A percentile compares a stretch with the other conserved stretches of the same genome.
Conservation (phyloP, 148 eudicot species). For the Linanthus parryae region DNA sequence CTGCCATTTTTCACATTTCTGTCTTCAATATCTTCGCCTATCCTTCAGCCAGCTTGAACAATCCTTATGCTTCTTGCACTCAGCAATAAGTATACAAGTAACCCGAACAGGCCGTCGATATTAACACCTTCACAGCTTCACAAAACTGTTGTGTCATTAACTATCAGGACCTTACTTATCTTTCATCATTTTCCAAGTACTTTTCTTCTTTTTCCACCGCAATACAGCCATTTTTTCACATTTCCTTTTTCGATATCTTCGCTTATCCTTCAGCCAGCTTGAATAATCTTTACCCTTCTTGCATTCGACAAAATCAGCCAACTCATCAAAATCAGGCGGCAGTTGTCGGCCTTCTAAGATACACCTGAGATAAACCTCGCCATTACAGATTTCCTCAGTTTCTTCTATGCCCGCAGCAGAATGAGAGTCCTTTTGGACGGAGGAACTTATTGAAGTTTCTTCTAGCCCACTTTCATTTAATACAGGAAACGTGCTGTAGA, state of each 20-base stretch:
- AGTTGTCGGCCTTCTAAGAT: conserved; percentile 2
- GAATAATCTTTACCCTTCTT: conserved; percentile 54
- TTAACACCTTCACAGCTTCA: no score
- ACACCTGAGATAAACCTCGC: conserved; percentile 41
- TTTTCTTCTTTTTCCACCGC: conserved; percentile 43
- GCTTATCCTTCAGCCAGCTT: conserved; percentile 36
- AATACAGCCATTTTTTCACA: conserved; percentile 24
- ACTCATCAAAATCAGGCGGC: conserved; percentile 35
- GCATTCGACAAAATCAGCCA: conserved; percentile 64
- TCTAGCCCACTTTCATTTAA: conserved; percentile 11
- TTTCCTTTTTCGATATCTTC: conserved; percentile 31
- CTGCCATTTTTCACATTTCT: conserved; percentile 33
- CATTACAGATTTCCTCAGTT: conserved; percentile 39
- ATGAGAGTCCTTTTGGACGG: conserved; percentile 4
- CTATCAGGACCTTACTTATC: conserved; percentile 12
- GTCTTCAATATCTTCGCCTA: conserved; percentile 22
- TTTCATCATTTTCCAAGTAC: conserved; percentile 25
- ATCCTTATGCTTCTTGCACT: conserved; percentile 59
- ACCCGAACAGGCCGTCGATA: no score
- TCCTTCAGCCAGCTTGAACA: conserved; percentile 46
- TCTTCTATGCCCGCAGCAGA: conserved; percentile 21
- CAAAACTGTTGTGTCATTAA: no score
- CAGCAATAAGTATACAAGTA: no score
- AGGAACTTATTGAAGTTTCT: conserved; percentile 11
- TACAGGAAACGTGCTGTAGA: no score